Percentiles rank a stretch among this genome's conserved stretches.
phyloP scores from a whole-genome alignment of 208 protist genomes.

The Acanthamoeba castellanii region DNA sequence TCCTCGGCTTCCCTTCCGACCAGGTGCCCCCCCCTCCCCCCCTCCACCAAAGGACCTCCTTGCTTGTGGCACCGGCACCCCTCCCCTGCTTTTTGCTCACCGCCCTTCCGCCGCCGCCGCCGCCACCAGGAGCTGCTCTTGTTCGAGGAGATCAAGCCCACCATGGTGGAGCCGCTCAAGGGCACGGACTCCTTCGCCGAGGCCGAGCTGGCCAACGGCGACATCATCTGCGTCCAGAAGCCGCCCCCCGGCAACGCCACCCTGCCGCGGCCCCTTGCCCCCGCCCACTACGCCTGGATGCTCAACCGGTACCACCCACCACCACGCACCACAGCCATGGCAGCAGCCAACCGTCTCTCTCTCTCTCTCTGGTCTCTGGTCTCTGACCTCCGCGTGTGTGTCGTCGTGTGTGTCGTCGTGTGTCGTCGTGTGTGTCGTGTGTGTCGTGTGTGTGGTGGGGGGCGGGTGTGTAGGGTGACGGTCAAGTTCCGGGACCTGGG shows the following conservation, averaged over 20 bases:
- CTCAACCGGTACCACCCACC: too few relatives aligned
- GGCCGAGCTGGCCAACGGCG: conserved; percentile 79
- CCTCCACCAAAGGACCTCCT: too few relatives aligned
- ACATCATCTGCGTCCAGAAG: conserved; percentile 86
- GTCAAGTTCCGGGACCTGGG: conserved; percentile 31
- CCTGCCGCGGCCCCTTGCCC: background rate
- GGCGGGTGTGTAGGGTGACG: background rate
- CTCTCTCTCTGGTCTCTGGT: too few relatives aligned
- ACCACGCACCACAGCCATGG: too few relatives aligned
- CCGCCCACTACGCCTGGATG: conserved; percentile 9
- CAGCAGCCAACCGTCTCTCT: too few relatives aligned
- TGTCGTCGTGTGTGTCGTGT: too few relatives aligned
- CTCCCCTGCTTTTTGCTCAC: background rate
- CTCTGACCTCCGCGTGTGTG: too few relatives aligned
- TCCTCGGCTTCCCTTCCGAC: conserved; percentile 42
- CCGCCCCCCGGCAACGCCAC: background rate
- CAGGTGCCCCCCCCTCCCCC: too few relatives aligned
- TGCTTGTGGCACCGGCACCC: background rate
- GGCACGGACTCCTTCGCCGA: conserved; percentile 65
- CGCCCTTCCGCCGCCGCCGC: background rate
- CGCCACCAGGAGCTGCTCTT: background rate
- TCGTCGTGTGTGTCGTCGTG: too few relatives aligned
- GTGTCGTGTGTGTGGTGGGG: too few relatives aligned
- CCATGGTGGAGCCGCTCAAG: conserved; percentile 75
- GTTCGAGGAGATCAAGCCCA: conserved; percentile 81